Base-by-base conservation (phyloP, 371 early-diverging fungal species). In the Apophysomyces trapeziformis region DNA sequence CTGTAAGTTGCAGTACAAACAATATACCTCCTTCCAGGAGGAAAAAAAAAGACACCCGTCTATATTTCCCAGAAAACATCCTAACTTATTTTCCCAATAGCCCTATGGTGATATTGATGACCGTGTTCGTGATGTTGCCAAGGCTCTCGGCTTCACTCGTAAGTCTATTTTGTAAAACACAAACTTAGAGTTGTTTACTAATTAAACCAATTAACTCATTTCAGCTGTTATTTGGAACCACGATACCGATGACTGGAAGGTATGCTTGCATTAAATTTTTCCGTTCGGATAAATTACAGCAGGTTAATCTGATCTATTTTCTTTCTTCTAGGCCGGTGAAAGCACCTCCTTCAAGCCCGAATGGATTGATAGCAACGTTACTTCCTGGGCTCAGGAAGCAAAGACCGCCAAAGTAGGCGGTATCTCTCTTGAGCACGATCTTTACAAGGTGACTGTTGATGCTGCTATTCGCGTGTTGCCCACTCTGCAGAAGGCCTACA, bases 31-130 rank as follows among this genome's bases (percentile, higher is more conserved):
- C 12, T 35, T 14, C 37, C 12, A 3, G 58, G 16, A 38, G 58
- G 32, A 58, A 7, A 57, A 7, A 37, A 12, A 58, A 32, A 45
- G 26, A n/a, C 16, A 35, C 41, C 63, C 47, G 39, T 47, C 56
- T 61, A 39, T 37, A 38, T 14, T 26, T 35, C 2, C 32, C 32
- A 26, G 58, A 16, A 38, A 38, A 62, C 43, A 12, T 67, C 14
- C 62, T 37, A 35, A 16, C 21, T 44, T 37, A 63, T 41, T 41
- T 41, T 41, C 2, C 1, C 58, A 43, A 50, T 61, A 67, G 58
- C 90, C 92, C 26, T 89, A 82, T 69, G 87, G 88, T 63, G 89
- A 89, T 66, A 84, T 84, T 67, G 89, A 91, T 77, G 80, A 87
- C 72, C 85, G 90, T 67, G 87, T 90, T 38, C 85, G 90, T 54